These are phyloP conservation scores for Exobasidium rhododendri DNA, from an alignment of 1,284 basidiomycete species.

Conservation along the genomic window DNA sequence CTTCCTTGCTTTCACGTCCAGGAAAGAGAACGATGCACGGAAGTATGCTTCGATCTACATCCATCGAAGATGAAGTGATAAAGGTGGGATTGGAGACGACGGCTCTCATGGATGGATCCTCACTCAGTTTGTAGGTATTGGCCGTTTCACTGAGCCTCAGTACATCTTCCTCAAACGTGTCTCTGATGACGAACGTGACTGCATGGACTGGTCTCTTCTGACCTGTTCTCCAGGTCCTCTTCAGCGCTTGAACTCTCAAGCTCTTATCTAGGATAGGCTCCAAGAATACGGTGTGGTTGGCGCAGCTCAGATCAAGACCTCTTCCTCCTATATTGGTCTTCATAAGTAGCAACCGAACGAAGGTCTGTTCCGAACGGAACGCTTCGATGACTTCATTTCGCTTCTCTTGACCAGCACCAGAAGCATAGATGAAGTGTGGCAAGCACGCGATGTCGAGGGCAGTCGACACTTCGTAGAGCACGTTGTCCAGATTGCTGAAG, in stretches of 20 bases:
- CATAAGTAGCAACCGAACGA: conserved; percentile 17
- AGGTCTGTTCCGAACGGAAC: conserved; percentile 10
- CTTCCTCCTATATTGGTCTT: conserved; percentile 19
- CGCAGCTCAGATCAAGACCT: conserved; percentile 22
- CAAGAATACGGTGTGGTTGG: conserved; percentile 19
- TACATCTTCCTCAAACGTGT: conserved; percentile 11
- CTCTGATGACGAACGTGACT: conserved; percentile 9
- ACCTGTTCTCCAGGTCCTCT: conserved; percentile 25
- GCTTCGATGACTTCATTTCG: conserved; percentile 16
- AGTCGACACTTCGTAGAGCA: conserved; percentile 18
- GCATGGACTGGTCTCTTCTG: conserved; percentile 19
- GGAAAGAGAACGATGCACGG: background rate
- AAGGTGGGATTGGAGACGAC: conserved; percentile 8
- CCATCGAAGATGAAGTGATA: background rate
- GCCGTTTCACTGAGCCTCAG: background rate
- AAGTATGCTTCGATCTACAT: background rate
- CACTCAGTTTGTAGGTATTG: background rate
- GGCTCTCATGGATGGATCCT: conserved; percentile 5
- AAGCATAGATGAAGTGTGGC: conserved; percentile 18
- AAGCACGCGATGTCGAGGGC: conserved; percentile 18
- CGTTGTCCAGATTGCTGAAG: conserved; percentile 19
- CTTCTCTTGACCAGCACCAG: conserved; percentile 18
- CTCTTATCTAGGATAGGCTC: conserved; percentile 19
- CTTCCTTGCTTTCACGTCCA: background rate
- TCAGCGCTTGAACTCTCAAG: conserved; percentile 17